A percentile compares a stretch with the other conserved stretches of the same genome.
phyloP scores from a whole-genome alignment of 2,329 filamentous ascomycete species.

The Blastomyces silverae region DNA sequence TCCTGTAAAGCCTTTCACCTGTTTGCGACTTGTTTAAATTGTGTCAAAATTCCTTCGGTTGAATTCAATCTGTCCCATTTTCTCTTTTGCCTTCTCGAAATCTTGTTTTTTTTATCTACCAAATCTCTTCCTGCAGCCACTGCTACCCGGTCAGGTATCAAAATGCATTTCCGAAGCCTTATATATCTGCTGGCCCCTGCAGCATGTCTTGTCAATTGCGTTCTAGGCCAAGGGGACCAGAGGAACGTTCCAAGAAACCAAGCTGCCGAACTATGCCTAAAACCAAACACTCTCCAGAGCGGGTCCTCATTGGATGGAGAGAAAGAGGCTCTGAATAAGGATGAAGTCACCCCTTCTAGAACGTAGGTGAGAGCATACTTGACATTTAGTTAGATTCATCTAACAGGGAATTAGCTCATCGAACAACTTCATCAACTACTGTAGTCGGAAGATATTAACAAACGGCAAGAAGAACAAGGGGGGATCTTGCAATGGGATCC shows the following conservation, averaged over 20 bases:
- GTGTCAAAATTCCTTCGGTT: not conserved
- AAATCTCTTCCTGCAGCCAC: not conserved
- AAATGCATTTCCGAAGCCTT: not conserved
- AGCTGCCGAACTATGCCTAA: not conserved
- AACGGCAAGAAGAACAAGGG: slow-evolving; percentile 46
- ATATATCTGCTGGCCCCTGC: not conserved
- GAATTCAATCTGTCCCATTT: not conserved
- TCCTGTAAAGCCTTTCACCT: not conserved
- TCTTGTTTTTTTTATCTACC: not conserved
- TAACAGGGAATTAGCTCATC: slow-evolving; percentile 1
- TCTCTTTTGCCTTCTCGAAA: not conserved
- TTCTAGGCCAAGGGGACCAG: not conserved
- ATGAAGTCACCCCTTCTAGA: not conserved
- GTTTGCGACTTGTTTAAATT: slow-evolving; percentile 1
- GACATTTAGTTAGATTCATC: slow-evolving; percentile 14
- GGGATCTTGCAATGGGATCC: slow-evolving; percentile 52
- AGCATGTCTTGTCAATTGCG: not conserved
- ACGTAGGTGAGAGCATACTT: not conserved
- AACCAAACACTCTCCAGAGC: not conserved
- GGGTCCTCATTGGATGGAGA: not conserved
- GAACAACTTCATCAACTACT: slow-evolving; percentile 54
- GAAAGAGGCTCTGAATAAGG: not conserved
- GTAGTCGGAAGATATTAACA: slow-evolving; percentile 46
- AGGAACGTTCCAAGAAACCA: not conserved
- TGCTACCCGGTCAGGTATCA: not conserved